Evolutionary conservation across 495 filamentous ascomycete species (phyloP).

Genomic region (Aspergillus affinis): DNA sequence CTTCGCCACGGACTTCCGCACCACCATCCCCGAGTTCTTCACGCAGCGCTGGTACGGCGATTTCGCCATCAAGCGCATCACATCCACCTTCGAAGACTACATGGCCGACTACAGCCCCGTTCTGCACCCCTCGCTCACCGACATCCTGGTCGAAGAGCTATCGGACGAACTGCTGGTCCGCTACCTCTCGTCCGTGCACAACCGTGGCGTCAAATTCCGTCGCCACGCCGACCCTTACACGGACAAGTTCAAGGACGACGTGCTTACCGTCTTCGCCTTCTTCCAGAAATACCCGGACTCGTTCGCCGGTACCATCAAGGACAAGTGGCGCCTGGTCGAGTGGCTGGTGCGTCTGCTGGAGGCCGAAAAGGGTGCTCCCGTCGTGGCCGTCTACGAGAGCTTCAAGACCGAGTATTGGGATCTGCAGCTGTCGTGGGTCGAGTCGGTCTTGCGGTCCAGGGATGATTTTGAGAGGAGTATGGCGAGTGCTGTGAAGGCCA

Average conservation of each 20-base stretch:
- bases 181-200: conserved; percentile 84
- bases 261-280: conserved; percentile 77
- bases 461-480: conserved; percentile 94
- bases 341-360: conserved; percentile 73
- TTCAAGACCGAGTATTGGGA: conserved; percentile 94
- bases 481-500: conserved; percentile 81
- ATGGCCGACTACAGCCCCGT: conserved; percentile 78
- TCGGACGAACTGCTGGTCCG: conserved; percentile 82
- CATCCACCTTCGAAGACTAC: conserved; percentile 92
- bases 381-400: conserved; percentile 74
- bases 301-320: conserved; percentile 70
- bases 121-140: conserved; percentile 78
- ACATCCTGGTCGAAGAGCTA: conserved; percentile 87
- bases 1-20: conserved; percentile 80
- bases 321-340: conserved; percentile 88
- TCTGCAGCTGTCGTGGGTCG: conserved; percentile 93
- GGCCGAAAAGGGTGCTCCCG: conserved; percentile 64
- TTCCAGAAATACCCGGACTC: conserved; percentile 62
- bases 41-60: conserved; percentile 82
- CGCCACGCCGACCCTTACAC: conserved; percentile 72
- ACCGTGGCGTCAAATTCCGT: conserved; percentile 87
- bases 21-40: conserved; percentile 85
- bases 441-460: conserved; percentile 78
- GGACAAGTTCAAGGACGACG: conserved; percentile 87
- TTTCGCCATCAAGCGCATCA: conserved; percentile 82